Evolutionary conservation across 305 asterid species (phyloP).

Genomic region (Fraxinus velutina): DNA sequence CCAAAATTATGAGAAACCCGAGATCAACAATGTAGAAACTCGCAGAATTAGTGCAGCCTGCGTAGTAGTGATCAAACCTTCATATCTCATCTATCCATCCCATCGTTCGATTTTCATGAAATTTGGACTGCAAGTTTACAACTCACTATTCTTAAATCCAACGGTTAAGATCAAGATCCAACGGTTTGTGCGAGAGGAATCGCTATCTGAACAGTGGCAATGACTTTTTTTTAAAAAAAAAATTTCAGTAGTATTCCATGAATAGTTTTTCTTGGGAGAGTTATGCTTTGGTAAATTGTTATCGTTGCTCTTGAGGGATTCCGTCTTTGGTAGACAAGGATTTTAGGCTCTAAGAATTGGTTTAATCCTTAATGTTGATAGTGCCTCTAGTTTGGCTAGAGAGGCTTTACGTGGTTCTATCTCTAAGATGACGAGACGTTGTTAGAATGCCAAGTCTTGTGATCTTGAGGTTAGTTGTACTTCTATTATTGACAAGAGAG

Average conservation of each 20-base stretch:
- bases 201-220: neutral
- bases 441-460: neutral
- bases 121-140: neutral
- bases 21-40: neutral
- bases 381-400: neutral
- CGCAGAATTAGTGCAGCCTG: neutral
- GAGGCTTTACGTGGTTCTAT: neutral
- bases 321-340: neutral
- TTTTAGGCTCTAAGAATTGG: neutral
- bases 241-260: neutral
- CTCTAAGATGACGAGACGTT: neutral
- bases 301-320: neutral
- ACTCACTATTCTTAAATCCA: neutral
- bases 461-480: neutral
- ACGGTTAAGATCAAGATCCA: neutral
- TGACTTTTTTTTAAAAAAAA: no score
- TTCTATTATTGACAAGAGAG: neutral
- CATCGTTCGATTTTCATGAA: neutral
- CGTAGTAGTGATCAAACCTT: neutral
- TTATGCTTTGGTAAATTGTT: neutral
- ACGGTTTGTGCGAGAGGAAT: neutral
- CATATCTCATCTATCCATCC: neutral
- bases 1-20: neutral
- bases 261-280: neutral
- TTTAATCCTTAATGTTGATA: neutral